Percentiles rank a stretch among this genome's conserved stretches.
phyloP scores from a whole-genome alignment of 768 basidiomycete genomes.

The Rhizopogon salebrosus region DNA sequence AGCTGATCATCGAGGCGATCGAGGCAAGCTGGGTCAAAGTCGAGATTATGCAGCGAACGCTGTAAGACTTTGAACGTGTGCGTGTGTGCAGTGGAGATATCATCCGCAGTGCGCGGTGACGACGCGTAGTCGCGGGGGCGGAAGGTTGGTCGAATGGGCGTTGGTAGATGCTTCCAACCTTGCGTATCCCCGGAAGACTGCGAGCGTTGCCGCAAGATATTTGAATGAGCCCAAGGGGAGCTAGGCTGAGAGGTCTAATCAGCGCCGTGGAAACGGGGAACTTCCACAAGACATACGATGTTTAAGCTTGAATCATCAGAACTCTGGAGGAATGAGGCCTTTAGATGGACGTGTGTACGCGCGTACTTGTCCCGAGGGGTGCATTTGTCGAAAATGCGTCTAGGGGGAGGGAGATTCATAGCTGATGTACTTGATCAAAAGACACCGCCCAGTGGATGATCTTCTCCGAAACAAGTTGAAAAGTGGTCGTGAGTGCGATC shows the following conservation, averaged over 20 bases:
- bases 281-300: slow-evolving; percentile 9
- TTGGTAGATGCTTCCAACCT: slow-evolving; percentile 27
- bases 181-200: slow-evolving; percentile 28
- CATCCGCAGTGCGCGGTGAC: slow-evolving; percentile 25
- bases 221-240: slow-evolving; percentile 4
- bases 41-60: slow-evolving; percentile 30
- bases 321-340: slow-evolving; percentile 20
- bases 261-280: not conserved
- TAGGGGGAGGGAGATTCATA: slow-evolving; percentile 18
- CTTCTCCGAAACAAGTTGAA: not conserved
- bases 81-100: slow-evolving; percentile 19
- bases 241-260: slow-evolving; percentile 12
- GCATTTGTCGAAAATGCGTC: slow-evolving; percentile 28
- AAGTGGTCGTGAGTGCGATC: not conserved
- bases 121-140: slow-evolving; percentile 30
- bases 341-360: slow-evolving; percentile 24
- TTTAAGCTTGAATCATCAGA: slow-evolving; percentile 22
- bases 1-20: slow-evolving; percentile 39
- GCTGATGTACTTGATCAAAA: not conserved
- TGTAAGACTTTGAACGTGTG: slow-evolving; percentile 27
- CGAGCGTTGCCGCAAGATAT: slow-evolving; percentile 23
- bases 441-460: not conserved
- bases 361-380: slow-evolving; percentile 30
- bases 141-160: slow-evolving; percentile 28
- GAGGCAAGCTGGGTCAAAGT: slow-evolving; percentile 36